These are phyloP conservation scores for Guadua angustifolia DNA, from an alignment of 176 grass and related monocot genomes.

Conservation along the genomic window DNA sequence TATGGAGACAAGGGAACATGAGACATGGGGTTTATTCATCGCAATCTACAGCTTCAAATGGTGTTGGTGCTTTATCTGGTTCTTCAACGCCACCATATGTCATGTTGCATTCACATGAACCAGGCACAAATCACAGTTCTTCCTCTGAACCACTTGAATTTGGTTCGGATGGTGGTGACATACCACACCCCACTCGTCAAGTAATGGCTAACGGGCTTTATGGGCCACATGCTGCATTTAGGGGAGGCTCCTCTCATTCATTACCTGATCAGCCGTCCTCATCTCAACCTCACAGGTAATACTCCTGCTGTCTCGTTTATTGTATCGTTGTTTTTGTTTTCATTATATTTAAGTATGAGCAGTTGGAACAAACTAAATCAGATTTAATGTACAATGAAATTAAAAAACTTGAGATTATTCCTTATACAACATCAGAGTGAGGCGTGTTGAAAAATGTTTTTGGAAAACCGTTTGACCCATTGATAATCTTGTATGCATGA, in stretches of 20 bases:
- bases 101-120: slow-evolving; percentile 62
- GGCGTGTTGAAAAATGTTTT: too few relatives aligned
- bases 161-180: slow-evolving; percentile 63
- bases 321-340: slow-evolving; percentile 32
- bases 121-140: slow-evolving; percentile 45
- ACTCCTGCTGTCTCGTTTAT: slow-evolving; percentile 28
- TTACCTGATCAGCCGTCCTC: slow-evolving; percentile 81
- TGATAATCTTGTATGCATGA: too few relatives aligned
- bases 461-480: too few relatives aligned
- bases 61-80: slow-evolving; percentile 38
- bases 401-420: background rate
- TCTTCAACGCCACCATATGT: slow-evolving; percentile 49
- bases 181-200: slow-evolving; percentile 32
- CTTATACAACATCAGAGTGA: background rate
- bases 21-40: slow-evolving; percentile 60
- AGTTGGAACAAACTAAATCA: slow-evolving; percentile 15
- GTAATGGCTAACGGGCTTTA: slow-evolving; percentile 52
- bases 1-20: slow-evolving; percentile 48
- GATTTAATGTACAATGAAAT: background rate
- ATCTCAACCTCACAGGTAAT: slow-evolving; percentile 65
- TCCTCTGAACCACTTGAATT: slow-evolving; percentile 68
- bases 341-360: background rate
- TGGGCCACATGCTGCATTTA: slow-evolving; percentile 55
- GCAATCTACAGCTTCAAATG: slow-evolving; percentile 53
- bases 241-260: slow-evolving; percentile 63